Base-by-base conservation (phyloP, 1,284 basidiomycete genomes). In the Pseudozyma hubeiensis region DNA sequence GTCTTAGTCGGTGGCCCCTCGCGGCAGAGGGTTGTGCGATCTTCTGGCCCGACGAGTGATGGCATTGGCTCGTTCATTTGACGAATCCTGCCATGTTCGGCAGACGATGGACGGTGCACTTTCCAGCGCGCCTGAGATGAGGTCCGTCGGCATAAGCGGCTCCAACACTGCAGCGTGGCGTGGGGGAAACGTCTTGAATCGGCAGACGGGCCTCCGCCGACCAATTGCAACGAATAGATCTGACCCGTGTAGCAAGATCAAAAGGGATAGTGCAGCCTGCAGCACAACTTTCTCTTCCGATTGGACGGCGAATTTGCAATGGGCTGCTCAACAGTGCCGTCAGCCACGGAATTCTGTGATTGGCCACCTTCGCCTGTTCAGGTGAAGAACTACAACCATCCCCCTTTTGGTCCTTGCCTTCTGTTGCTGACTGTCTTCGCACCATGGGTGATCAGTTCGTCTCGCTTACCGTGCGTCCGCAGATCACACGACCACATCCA, bases 221-320 rank as follows among this genome's bases (percentile, higher is more conserved):
- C 31, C 31, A 48, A 48, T 41, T 14, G 40, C 11, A 41, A 41
- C 7, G 7, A 16, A 10, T 10, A 41, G 13, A n/a, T 7, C n/a
- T 10, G 40, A 7, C 11, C 11, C 35, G 35, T 37, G 35, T 9
- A 37, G 2, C 35, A 37, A 9, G 35, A 37, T 14, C 35, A 37
- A 37, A 37, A 14, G 35, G 30, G 13, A 33, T 29, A 33, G 10
- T 40, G 4, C 49, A 30, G 29, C 39, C 10, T 24, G 51, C 40
- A 44, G 43, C 53, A 19, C n/a, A 43, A 19, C 7, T 30, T 39
- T 16, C 3, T 29, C 14, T 9, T 24, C 9, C 31, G 35, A 58
- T 64, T 58, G 55, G 62, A 49, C 46, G 54, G 39, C 44, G 33
- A 53, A 53, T 53, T 58, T 33, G 40, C 51, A 64, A 64, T 56